phyloP scores from a whole-genome alignment of 305 asterid genomes.

The Fraxinus baroniana region DNA sequence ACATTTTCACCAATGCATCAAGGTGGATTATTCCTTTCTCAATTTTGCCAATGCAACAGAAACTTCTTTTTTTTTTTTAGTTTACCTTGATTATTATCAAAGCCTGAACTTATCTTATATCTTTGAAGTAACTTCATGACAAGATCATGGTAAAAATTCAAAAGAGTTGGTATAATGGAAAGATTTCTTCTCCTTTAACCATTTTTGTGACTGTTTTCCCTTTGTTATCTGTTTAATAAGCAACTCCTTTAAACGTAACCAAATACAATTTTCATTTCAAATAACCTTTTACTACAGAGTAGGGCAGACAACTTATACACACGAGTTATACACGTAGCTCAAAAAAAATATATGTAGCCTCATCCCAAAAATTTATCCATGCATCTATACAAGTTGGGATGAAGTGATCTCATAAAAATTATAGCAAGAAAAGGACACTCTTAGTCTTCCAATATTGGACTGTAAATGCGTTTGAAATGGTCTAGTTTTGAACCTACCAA shows the following conservation, averaged over 20 bases:
- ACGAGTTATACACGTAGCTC: background rate
- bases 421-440: background rate
- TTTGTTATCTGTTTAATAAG: background rate
- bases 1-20: constrained; percentile 4
- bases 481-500: background rate
- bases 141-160: background rate
- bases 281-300: background rate
- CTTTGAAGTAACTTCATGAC: background rate
- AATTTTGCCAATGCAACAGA: background rate
- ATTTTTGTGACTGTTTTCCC: background rate
- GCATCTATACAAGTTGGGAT: background rate
- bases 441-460: background rate
- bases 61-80: background rate
- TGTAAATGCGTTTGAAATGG: background rate
- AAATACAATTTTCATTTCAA: background rate
- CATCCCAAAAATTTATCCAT: background rate
- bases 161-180: background rate
- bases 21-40: background rate
- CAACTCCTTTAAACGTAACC: background rate
- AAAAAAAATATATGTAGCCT: background rate
- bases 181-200: background rate
- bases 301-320: background rate
- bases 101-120: background rate
- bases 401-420: background rate
- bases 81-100: background rate